Percentiles rank a stretch among this genome's conserved stretches.
These are phyloP conservation scores for Podila minutissima DNA, from an alignment of 192 early-diverging fungal genomes.

Conservation along the genomic window DNA sequence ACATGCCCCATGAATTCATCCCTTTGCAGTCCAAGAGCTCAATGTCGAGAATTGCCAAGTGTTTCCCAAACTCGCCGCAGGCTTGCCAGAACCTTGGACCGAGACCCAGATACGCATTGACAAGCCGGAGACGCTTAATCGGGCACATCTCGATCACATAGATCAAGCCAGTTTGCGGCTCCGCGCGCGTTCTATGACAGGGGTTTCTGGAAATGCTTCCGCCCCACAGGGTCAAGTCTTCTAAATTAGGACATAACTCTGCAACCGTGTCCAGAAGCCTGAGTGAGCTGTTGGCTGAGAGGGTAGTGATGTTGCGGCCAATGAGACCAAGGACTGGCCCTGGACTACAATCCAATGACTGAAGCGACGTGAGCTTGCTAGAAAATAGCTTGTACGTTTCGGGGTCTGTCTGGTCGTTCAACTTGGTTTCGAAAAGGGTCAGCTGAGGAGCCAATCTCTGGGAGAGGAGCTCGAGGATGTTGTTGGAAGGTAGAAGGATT, in stretches of 20 bases:
- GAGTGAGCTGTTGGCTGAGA: slow-evolving; percentile 25
- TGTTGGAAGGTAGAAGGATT: slow-evolving; percentile 12
- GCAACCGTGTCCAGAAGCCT: slow-evolving; percentile 15
- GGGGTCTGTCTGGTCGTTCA: slow-evolving; percentile 8
- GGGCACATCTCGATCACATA: slow-evolving; percentile 28
- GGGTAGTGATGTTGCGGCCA: slow-evolving; percentile 16
- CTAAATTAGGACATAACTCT: slow-evolving; percentile 10
- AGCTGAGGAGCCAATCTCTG: slow-evolving; percentile 9
- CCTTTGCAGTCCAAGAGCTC: slow-evolving; percentile 23
- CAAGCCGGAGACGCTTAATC: slow-evolving; percentile 16
- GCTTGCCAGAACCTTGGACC: slow-evolving; percentile 26
- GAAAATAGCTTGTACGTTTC: slow-evolving; percentile 4
- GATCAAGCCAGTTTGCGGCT: slow-evolving; percentile 21
- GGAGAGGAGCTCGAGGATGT: neutral
- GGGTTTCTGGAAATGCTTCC: slow-evolving; percentile 15
- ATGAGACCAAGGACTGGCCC: slow-evolving; percentile 12
- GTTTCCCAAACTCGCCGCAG: slow-evolving; percentile 19
- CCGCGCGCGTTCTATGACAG: neutral
- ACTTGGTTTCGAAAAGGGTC: slow-evolving; percentile 17
- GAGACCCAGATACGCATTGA: slow-evolving; percentile 15
- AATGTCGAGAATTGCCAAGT: slow-evolving; percentile 13
- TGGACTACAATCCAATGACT: slow-evolving; percentile 20
- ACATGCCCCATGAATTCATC: slow-evolving; percentile 27
- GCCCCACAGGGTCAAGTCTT: slow-evolving; percentile 25
- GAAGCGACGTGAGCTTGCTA: neutral